A percentile compares a stretch with the other conserved stretches of the same genome.
Conservation (phyloP, 495 filamentous ascomycete species). For the Melanomma pulvis-pyrius region DNA sequence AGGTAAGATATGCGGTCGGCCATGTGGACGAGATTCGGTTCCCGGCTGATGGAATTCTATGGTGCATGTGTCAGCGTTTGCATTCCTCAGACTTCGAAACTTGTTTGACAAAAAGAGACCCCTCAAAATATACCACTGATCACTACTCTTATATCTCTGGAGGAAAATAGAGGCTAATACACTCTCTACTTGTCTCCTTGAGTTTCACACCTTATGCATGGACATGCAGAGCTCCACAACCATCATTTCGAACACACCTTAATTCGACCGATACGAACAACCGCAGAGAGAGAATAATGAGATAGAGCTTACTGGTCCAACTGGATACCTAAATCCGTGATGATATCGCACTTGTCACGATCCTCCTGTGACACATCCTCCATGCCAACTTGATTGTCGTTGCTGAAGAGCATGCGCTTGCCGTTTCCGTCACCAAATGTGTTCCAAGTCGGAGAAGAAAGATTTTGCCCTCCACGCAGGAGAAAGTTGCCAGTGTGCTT, state of each 20-base stretch:
- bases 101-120: background rate
- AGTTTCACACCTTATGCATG: too few species aligned
- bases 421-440: conserved; percentile 45
- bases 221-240: too few species aligned
- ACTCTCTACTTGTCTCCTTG: too few species aligned
- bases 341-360: conserved; percentile 13
- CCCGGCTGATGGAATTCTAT: background rate
- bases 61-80: background rate
- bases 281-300: background rate
- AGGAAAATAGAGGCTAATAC: too few species aligned
- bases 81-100: conserved; percentile 3
- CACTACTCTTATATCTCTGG: too few species aligned
- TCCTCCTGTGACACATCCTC: conserved; percentile 31
- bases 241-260: too few species aligned
- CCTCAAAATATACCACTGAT: too few species aligned
- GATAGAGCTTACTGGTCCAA: conserved; percentile 25
- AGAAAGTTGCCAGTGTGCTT: conserved; percentile 27
- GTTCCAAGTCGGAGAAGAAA: conserved; percentile 54
- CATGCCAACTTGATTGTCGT: conserved; percentile 37
- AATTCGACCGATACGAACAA: background rate
- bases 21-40: background rate
- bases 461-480: background rate
- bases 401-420: conserved; percentile 35
- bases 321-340: conserved; percentile 15
- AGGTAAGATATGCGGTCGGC: background rate